Base-by-base conservation (phyloP, 2,329 filamentous ascomycete genomes). In the Magnaporthiopsis poae region DNA sequence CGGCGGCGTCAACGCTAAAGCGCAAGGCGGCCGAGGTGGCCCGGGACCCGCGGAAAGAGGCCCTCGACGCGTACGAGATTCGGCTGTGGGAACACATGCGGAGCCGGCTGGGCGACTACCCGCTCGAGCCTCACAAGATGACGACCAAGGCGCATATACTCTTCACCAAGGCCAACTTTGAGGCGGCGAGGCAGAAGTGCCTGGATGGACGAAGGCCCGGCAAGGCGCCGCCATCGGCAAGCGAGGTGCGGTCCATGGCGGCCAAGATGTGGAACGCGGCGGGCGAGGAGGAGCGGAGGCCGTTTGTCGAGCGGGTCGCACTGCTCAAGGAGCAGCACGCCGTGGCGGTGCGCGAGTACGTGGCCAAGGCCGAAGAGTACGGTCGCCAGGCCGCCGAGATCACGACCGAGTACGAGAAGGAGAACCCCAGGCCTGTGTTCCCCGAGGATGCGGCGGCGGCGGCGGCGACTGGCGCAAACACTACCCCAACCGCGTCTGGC, bases 211-310 rank as follows among this genome's bases (percentile, higher is more conserved):
- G 88, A 35, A 83, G 84, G 66, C 80, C 84, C 3, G 83, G 86
- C 39, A 88, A 87, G 65, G 85, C 86, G 13, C 88, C 89, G 70
- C 80, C 87, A 0, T 82, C 85, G 61, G 87, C 89, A 8, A 96
- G 92, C 72, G 91, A 96, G 73, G 90, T 98, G 66, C 90, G 95
- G 46, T 86, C 88, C 64, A 91, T 92, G 75, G 86, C 95, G 12
- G 93, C 93, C 35, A 89, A 90, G 74, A 93, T 95, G 88, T 99
- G 95, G 95, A 91, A 90, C 71, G 89, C 90, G 64, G 87, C 90
- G 0, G 78, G 82, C 1, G 81, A 86, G 7, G 90, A 90, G 61
- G 84, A 87, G 71, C 91, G 89, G 73, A 83, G 84, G 73, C 93
- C 92, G 0, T 98, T 90, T 73, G 84, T 93, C 63, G 88, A 92